phyloP scores from a whole-genome alignment of 2,329 filamentous ascomycete genomes.

The Sclerotinia trifoliorum region DNA sequence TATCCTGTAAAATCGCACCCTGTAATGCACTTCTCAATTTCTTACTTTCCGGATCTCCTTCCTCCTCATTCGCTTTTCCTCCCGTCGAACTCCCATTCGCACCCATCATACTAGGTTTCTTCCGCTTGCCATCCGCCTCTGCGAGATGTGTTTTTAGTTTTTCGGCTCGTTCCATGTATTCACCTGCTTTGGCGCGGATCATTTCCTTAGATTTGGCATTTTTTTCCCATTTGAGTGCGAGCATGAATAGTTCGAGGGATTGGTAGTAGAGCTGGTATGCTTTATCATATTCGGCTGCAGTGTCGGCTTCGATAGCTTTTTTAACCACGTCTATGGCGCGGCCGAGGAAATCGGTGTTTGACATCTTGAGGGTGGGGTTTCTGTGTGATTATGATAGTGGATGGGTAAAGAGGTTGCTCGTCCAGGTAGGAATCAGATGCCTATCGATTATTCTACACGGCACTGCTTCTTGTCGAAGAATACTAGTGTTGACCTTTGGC shows the following conservation, averaged over 20 bases:
- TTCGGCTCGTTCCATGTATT: constrained; percentile 98
- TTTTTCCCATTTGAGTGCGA: constrained; percentile 99
- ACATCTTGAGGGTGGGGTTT: constrained; percentile 58
- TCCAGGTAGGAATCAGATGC: neutral
- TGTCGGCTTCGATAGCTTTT: constrained; percentile 95
- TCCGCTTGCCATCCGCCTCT: constrained; percentile 67
- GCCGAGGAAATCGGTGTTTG: constrained; percentile 93
- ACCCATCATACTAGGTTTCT: constrained; percentile 70
- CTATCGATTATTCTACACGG: neutral
- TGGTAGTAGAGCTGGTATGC: constrained; percentile 96
- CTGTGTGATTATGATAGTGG: neutral
- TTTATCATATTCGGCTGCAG: constrained; percentile 92
- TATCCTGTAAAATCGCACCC: constrained; percentile 90
- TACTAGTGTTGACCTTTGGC: constrained; percentile 2
- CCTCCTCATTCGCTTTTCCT: constrained; percentile 59
- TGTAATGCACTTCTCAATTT: constrained; percentile 89
- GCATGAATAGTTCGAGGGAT: constrained; percentile 96
- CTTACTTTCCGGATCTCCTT: constrained; percentile 87
- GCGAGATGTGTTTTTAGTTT: constrained; percentile 91
- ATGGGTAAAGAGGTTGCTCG: neutral
- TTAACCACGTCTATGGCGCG: constrained; percentile 96
- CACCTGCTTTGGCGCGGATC: constrained; percentile 89
- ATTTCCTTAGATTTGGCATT: constrained; percentile 96
- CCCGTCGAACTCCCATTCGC: constrained; percentile 66
- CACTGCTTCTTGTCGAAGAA: neutral